These are phyloP conservation scores for Evernia prunastri DNA, from an alignment of 495 filamentous ascomycete genomes.

Conservation along the genomic window DNA sequence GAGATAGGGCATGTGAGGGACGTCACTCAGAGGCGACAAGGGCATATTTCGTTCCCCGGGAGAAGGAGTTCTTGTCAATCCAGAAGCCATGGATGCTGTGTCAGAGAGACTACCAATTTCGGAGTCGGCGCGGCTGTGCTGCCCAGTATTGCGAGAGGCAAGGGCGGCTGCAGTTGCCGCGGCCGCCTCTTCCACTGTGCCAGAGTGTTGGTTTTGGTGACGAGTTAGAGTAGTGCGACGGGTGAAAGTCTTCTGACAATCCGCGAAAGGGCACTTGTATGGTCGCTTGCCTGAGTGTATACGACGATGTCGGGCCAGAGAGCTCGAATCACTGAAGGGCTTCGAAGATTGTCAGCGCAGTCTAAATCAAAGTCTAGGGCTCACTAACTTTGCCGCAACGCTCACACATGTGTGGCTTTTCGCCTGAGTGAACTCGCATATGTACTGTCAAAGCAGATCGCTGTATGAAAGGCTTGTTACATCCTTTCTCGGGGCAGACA, in stretches of 20 bases:
- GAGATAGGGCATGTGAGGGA: conserved; percentile 67
- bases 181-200: conserved; percentile 89
- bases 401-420: conserved; percentile 98
- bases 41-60: conserved; percentile 69
- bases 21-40: conserved; percentile 70
- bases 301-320: conserved; percentile 82
- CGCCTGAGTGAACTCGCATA: conserved; percentile 89
- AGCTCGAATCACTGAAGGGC: conserved; percentile 99
- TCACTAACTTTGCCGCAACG: conserved; percentile 81
- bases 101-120: conserved; percentile 74
- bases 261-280: conserved; percentile 95
- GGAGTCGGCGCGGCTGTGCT: conserved; percentile 55
- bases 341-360: conserved; percentile 36
- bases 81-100: conserved; percentile 68
- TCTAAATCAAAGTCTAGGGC: conserved; percentile 13
- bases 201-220: conserved; percentile 93
- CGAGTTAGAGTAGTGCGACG: conserved; percentile 89
- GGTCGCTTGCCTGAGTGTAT: conserved; percentile 95
- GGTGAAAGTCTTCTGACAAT: conserved; percentile 98
- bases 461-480: conserved; percentile 95
- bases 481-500: conserved; percentile 82
- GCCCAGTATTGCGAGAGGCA: conserved; percentile 52
- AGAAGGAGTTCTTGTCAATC: conserved; percentile 56
- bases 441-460: conserved; percentile 96
- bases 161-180: conserved; percentile 79